Evolutionary conservation across 2,329 filamentous ascomycete genomes (phyloP).

Genomic region (Alternaria longipes): DNA sequence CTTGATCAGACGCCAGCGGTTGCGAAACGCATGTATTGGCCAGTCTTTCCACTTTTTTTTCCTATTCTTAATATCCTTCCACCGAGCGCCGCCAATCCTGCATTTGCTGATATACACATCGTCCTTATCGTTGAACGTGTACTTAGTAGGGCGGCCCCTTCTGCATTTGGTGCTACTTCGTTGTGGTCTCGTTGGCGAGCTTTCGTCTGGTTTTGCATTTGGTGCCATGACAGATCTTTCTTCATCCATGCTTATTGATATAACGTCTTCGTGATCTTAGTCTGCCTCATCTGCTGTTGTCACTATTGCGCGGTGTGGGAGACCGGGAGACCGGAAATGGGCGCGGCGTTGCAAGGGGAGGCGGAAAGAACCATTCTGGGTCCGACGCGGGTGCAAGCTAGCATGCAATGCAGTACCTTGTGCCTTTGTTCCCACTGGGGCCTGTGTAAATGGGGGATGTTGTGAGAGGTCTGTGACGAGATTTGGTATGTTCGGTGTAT

Average conservation of each 20-base stretch:
- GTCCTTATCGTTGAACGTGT: conserved; percentile 44
- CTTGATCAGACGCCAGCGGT: conserved; percentile 29
- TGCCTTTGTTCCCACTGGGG: conserved; percentile 37
- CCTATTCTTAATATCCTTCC: conserved; percentile 32
- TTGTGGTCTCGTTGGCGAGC: neutral
- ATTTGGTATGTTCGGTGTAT: conserved; percentile 19
- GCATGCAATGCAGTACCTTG: conserved; percentile 35
- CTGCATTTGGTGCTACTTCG: conserved; percentile 24
- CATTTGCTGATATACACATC: conserved; percentile 47
- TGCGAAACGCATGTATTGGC: conserved; percentile 22
- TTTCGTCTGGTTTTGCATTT: no score
- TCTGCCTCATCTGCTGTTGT: no score
- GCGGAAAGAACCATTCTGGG: conserved; percentile 40
- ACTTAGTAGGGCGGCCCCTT: conserved; percentile 16
- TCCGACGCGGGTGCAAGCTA: conserved; percentile 35
- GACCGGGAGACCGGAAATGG: neutral
- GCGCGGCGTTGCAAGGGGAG: conserved; percentile 19
- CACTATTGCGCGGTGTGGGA: no score
- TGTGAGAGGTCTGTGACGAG: no score
- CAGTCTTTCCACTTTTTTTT: conserved; percentile 31
- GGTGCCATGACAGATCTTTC: no score
- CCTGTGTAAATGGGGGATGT: conserved; percentile 34
- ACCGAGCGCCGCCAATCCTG: conserved; percentile 36
- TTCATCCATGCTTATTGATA: no score
- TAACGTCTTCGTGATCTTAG: no score